These are phyloP conservation scores for Debaryomyces psychrophilus DNA, from an alignment of 1,139 yeast genomes.

Conservation along the genomic window DNA sequence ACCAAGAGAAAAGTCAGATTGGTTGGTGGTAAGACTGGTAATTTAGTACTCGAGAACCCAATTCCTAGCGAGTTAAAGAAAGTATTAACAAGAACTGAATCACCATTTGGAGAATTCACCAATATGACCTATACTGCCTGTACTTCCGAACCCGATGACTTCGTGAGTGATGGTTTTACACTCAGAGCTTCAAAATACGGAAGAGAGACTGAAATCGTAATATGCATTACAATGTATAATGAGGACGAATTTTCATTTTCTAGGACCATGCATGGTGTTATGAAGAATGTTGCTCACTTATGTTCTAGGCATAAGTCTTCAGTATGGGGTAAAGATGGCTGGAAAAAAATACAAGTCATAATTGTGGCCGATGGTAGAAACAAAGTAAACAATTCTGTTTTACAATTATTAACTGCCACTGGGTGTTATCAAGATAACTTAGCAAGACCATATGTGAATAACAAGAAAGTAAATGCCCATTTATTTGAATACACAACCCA, in stretches of 20 bases:
- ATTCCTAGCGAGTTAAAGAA: constrained; percentile 84
- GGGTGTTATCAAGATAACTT: constrained; percentile 97
- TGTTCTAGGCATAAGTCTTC: constrained; percentile 78
- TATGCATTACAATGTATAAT: constrained; percentile 94
- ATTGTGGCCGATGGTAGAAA: constrained; percentile 93
- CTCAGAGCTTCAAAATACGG: constrained; percentile 81
- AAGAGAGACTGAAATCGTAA: constrained; percentile 85
- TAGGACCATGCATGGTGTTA: constrained; percentile 89
- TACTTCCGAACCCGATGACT: constrained; percentile 86
- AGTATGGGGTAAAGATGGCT: constrained; percentile 93
- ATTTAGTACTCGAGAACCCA: constrained; percentile 87
- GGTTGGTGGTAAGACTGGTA: constrained; percentile 63
- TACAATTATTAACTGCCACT: constrained; percentile 85
- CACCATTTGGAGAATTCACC: constrained; percentile 80
- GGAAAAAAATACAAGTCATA: constrained; percentile 92
- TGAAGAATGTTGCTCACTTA: constrained; percentile 87
- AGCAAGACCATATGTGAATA: constrained; percentile 90
- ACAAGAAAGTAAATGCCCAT: constrained; percentile 88
- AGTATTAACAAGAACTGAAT: constrained; percentile 78
- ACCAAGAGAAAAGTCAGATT: constrained; percentile 61
- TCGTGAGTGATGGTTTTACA: constrained; percentile 77
- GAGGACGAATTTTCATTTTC: constrained; percentile 89
- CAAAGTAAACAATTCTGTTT: constrained; percentile 77
- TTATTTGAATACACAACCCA: constrained; percentile 93
- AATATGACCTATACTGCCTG: constrained; percentile 96